Conservation (phyloP, 2,329 filamentous ascomycete genomes). For the Cyphellophora attinorum region DNA sequence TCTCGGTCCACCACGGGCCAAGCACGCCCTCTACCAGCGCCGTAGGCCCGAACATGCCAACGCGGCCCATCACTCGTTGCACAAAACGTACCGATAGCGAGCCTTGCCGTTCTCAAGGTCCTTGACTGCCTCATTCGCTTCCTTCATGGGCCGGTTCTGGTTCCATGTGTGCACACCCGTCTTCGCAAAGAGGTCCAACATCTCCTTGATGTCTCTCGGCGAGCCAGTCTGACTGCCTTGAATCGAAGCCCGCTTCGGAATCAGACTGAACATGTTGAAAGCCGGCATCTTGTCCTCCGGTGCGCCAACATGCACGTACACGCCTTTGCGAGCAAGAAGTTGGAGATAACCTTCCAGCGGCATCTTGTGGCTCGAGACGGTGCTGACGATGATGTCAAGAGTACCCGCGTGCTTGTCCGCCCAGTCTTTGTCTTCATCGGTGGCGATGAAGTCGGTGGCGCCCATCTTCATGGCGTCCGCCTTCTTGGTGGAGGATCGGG, state of each 20-base stretch:
- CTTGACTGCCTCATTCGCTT: slow-evolving; percentile 32
- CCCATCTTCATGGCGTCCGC: slow-evolving; percentile 45
- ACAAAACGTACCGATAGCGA: slow-evolving; percentile 37
- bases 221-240: slow-evolving; percentile 40
- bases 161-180: slow-evolving; percentile 36
- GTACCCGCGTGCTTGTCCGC: slow-evolving; percentile 36
- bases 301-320: slow-evolving; percentile 58
- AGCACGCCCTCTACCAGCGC: no score
- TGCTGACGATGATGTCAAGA: slow-evolving; percentile 48
- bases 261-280: slow-evolving; percentile 50
- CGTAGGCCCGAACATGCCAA: no score
- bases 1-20: no score
- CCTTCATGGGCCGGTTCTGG: slow-evolving; percentile 31
- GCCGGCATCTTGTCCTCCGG: slow-evolving; percentile 51
- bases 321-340: slow-evolving; percentile 50
- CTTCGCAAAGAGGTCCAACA: slow-evolving; percentile 34
- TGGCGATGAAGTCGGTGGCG: slow-evolving; percentile 48
- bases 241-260: slow-evolving; percentile 47
- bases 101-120: slow-evolving; percentile 38
- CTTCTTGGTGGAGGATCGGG: slow-evolving; percentile 41
- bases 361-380: slow-evolving; percentile 52
- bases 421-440: slow-evolving; percentile 48
- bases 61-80: slow-evolving; percentile 23
- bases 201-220: slow-evolving; percentile 33
- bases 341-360: slow-evolving; percentile 52